Evolutionary conservation across 2,329 filamentous ascomycete species (phyloP).

Genomic region (Colletotrichum eleusines): DNA sequence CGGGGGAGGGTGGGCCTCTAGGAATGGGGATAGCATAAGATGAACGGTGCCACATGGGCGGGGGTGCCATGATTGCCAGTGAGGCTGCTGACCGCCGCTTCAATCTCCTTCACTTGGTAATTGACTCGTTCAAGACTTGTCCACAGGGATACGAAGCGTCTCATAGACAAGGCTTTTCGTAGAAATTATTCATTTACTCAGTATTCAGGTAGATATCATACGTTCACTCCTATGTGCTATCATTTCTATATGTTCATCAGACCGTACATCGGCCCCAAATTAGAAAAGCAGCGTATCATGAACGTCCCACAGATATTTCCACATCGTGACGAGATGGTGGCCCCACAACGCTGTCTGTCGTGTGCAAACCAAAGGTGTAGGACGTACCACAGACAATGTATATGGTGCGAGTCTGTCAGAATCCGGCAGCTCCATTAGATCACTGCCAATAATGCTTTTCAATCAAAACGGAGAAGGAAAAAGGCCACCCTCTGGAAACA

Average conservation of each 20-base stretch:
- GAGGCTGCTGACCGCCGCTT: conserved; percentile 20
- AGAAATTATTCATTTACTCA: conserved; percentile 23
- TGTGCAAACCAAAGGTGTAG: background rate
- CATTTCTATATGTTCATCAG: conserved; percentile 36
- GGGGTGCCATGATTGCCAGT: conserved; percentile 1
- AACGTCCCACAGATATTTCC: conserved; percentile 12
- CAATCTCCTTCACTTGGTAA: background rate
- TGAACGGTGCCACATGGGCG: conserved; percentile 19
- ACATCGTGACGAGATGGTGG: background rate
- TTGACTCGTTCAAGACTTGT: conserved; percentile 7
- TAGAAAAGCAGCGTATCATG: conserved; percentile 9
- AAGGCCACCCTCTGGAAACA: background rate
- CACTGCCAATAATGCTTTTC: conserved; percentile 5
- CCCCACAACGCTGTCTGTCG: background rate
- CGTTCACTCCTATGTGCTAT: conserved; percentile 29
- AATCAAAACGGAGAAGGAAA: background rate
- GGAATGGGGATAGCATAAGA: background rate
- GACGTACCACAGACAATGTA: background rate
- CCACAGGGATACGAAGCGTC: background rate
- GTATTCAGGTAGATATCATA: conserved; percentile 18
- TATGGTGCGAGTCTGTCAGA: background rate
- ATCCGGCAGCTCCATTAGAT: background rate
- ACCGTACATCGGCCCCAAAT: conserved; percentile 21
- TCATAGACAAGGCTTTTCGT: background rate
- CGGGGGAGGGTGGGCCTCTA: background rate